Conservation (phyloP, 169 alveolate genomes). For the Plasmodium berghei region DNA sequence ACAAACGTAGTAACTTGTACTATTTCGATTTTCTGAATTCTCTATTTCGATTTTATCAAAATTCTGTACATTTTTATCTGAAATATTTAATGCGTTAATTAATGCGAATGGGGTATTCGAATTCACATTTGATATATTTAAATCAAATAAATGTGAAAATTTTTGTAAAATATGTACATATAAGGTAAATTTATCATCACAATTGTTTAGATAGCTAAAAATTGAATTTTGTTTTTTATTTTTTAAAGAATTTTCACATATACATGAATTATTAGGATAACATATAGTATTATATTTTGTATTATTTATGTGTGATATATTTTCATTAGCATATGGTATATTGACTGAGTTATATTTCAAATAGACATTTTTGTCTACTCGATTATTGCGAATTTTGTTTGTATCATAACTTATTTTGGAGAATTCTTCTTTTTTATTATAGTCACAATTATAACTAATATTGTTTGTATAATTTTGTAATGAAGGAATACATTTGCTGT, state of each 20-base stretch:
- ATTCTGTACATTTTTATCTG: not conserved
- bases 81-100: not conserved
- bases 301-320: not conserved
- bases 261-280: not conserved
- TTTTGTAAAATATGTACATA: constrained; percentile 53
- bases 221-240: constrained; percentile 65
- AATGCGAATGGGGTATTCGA: not conserved
- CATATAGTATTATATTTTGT: not conserved
- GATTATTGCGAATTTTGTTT: not conserved
- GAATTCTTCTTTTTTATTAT: too few relatives aligned
- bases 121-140: constrained; percentile 32
- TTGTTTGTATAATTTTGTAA: too few relatives aligned
- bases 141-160: constrained; percentile 36
- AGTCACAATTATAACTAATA: too few relatives aligned
- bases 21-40: not conserved
- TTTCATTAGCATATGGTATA: constrained; percentile 17
- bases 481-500: not conserved
- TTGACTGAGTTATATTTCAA: constrained; percentile 13
- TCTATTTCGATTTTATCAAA: not conserved
- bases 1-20: not conserved
- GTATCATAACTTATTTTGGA: too few relatives aligned
- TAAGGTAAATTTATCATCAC: constrained; percentile 32
- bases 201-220: constrained; percentile 45
- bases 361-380: not conserved
- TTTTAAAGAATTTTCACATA: constrained; percentile 10